Percentiles rank a stretch among this genome's conserved stretches.
phyloP scores from a whole-genome alignment of 805 yeast species.

The Suhomyces vadensis region DNA sequence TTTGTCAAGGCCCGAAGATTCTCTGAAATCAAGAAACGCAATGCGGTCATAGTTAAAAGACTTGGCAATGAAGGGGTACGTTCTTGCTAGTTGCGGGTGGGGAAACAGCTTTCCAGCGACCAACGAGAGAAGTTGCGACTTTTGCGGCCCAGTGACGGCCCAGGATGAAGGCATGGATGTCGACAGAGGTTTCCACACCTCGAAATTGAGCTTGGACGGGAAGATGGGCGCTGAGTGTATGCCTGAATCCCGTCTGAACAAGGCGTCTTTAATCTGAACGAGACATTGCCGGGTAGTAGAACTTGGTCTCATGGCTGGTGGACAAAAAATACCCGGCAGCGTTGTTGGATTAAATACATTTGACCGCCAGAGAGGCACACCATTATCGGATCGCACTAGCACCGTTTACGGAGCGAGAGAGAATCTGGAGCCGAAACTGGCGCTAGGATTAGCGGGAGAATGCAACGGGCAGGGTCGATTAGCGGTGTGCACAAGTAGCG shows the following conservation, averaged over 20 bases:
- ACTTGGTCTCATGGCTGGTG: constrained; percentile 6
- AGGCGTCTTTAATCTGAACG: constrained; percentile 23
- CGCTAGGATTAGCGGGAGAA: no score
- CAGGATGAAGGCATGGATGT: constrained; percentile 19
- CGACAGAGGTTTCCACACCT: constrained; percentile 18
- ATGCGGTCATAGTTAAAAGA: constrained; percentile 30
- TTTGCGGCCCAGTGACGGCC: constrained; percentile 44
- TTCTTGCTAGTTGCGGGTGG: constrained; percentile 53
- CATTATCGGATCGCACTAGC: no score
- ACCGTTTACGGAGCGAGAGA: no score
- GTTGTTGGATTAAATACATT: no score
- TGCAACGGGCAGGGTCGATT: no score
- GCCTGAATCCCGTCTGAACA: constrained; percentile 18
- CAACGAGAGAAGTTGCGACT: constrained; percentile 53
- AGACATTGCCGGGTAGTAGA: constrained; percentile 15
- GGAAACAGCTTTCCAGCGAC: constrained; percentile 57
- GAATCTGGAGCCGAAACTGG: no score
- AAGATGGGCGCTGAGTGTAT: constrained; percentile 19
- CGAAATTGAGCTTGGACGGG: constrained; percentile 29
- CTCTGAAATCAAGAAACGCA: constrained; percentile 36
- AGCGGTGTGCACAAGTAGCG: no score
- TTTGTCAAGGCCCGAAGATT: constrained; percentile 36
- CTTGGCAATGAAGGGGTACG: constrained; percentile 50
- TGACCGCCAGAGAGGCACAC: no score
- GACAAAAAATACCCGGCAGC: not conserved